Evolutionary conservation across 805 yeast species (phyloP), one percentile per base, ranked within the genome.

Genomic region (Suhomyces xylopsoci): DNA sequence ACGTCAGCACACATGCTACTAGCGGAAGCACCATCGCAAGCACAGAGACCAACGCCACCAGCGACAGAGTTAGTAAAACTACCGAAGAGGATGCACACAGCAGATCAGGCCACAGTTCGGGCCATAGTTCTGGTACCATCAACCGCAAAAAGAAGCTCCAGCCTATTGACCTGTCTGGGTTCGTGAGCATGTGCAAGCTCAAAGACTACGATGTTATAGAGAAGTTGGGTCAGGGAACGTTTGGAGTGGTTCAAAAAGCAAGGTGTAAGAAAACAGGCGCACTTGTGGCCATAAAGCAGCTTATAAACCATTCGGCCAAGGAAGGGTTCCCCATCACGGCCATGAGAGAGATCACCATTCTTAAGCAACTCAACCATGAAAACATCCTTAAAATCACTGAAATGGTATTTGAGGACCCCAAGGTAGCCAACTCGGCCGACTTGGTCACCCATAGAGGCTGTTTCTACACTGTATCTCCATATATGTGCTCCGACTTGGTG

Each of bases 311-410:
- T 63, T 83, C 85, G 49, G 87, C 84, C 43, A 85, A 84, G 58
- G 92, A 88, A 60, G 87, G 89, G 34, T 91, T 93, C 64, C 98
- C 99, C 1, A 85, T 94, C 25, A 94, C 99, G 0, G 97, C 98
- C 1, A 82, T 92, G 69, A 80, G 99, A 56, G 99, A 94, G 64
- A 91, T 93, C 53, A 81, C 86, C 15, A 89, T 91, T 20, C 75
- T 94, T 68, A 90, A 89, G 68, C 76, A 78, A 47, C 73, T 94
- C 48, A 67, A 77, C 50, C 90, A 93, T 65, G 69, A 73, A 25
- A 90, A 94, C 66, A 81, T 93, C 15, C 76, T 94, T 22, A 90
- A 85, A 55, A 76, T 94, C 42, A 64, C 87, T 9, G 97, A 91
- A 57, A 85, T 93, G 85, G 79, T 92, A 0, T 83, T 84, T 50